A percentile compares a stretch with the other conserved stretches of the same genome.
Evolutionary conservation across 2,329 filamentous ascomycete genomes (phyloP).

Genomic region (Albifimbria verrucaria): DNA sequence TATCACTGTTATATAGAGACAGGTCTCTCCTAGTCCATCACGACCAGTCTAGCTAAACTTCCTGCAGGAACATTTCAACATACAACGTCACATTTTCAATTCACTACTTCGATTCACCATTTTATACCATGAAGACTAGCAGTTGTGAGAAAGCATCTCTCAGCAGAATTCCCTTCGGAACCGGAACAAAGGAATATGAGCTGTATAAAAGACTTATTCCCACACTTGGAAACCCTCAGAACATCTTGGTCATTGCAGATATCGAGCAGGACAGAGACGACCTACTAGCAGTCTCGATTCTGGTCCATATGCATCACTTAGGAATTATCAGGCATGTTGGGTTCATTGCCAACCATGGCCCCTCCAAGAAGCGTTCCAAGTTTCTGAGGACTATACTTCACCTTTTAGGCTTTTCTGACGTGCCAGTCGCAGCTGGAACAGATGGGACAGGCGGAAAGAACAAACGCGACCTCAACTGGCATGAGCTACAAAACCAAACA

Average conservation of each 20-base stretch:
- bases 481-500: constrained; percentile 1
- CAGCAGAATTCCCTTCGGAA: neutral
- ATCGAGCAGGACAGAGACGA: constrained; percentile 1
- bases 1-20: neutral
- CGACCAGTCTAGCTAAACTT: neutral
- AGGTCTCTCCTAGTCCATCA: neutral
- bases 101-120: neutral
- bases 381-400: neutral
- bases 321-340: neutral
- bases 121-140: neutral
- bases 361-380: neutral
- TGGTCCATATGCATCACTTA: neutral
- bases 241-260: neutral
- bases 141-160: too few relatives aligned
- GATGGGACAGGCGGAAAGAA: neutral
- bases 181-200: neutral
- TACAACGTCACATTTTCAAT: neutral
- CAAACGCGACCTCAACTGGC: neutral
- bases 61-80: neutral
- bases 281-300: neutral
- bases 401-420: neutral
- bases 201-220: neutral
- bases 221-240: neutral
- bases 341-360: constrained; percentile 1
- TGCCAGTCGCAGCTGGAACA: constrained; percentile 1